These are phyloP conservation scores for Fusarium anguioides DNA, from an alignment of 2,329 filamentous ascomycete genomes.

Conservation along the genomic window DNA sequence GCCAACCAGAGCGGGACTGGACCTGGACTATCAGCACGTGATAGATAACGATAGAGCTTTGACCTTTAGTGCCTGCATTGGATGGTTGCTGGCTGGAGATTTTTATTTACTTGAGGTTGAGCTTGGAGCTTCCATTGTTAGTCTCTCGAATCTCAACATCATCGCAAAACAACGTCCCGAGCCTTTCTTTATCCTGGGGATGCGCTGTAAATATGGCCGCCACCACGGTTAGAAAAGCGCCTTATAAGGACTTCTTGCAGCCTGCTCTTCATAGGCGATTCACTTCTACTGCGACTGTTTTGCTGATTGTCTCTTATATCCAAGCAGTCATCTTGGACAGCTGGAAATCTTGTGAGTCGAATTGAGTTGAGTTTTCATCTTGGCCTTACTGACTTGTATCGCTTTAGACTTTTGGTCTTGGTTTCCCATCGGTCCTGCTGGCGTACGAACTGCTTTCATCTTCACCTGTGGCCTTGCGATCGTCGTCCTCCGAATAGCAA, in stretches of 20 bases:
- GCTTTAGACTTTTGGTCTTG: conserved; percentile 81
- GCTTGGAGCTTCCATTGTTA: conserved; percentile 26
- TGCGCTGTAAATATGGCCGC: conserved; percentile 63
- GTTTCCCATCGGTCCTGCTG: conserved; percentile 83
- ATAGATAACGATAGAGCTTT: conserved; percentile 34
- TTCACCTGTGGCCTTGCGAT: conserved; percentile 81
- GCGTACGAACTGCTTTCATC: conserved; percentile 78
- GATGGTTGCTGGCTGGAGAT: conserved; percentile 49
- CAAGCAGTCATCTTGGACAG: conserved; percentile 76
- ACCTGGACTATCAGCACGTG: conserved; percentile 48
- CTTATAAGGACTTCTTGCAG: conserved; percentile 91
- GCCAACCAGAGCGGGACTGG: conserved; percentile 36
- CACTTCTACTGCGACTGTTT: conserved; percentile 76
- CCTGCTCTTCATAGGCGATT: conserved; percentile 90
- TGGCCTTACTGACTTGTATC: conserved; percentile 2
- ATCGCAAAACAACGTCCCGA: conserved; percentile 29
- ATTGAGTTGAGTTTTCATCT: background rate
- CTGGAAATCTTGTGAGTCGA: conserved; percentile 73
- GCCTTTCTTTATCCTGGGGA: conserved; percentile 50
- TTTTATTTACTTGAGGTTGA: conserved; percentile 49
- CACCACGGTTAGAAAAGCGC: conserved; percentile 65
- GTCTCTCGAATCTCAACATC: conserved; percentile 25
- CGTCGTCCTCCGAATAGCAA: conserved; percentile 86
- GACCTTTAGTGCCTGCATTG: conserved; percentile 36
- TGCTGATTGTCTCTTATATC: conserved; percentile 77